Conservation (phyloP, 495 filamentous ascomycete species). For the Darksidea phi region DNA sequence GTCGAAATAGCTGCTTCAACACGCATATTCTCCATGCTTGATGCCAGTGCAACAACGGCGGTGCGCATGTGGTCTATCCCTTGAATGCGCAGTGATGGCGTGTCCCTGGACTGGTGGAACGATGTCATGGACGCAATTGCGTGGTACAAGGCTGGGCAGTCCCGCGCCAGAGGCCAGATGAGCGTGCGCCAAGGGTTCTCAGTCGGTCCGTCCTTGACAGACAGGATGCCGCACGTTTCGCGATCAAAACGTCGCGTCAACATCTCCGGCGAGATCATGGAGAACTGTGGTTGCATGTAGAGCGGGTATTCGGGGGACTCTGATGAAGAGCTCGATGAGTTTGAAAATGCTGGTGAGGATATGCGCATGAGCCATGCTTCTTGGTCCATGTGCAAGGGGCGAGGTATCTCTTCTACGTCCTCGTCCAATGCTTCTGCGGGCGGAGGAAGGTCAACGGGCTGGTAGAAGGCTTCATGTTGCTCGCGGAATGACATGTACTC, state of each 20-base stretch:
- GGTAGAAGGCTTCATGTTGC: conserved; percentile 34
- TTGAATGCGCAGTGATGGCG: conserved; percentile 56
- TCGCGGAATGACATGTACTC: conserved; percentile 40
- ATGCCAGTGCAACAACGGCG: conserved; percentile 58
- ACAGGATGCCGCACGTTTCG: conserved; percentile 72
- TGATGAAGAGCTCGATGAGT: conserved; percentile 34
- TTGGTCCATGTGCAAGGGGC: conserved; percentile 43
- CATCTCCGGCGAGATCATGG: conserved; percentile 60
- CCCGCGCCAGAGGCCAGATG: conserved; percentile 66
- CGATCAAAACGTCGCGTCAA: conserved; percentile 64
- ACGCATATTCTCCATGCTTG: conserved; percentile 59
- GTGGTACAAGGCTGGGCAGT: conserved; percentile 67
- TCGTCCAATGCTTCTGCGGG: conserved; percentile 43
- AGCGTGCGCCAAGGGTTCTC: conserved; percentile 76
- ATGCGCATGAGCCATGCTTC: conserved; percentile 44
- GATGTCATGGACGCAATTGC: conserved; percentile 71
- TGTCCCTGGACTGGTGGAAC: conserved; percentile 66
- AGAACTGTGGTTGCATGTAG: conserved; percentile 43
- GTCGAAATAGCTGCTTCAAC: conserved; percentile 68
- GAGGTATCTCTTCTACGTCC: conserved; percentile 63
- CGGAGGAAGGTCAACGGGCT: conserved; percentile 23
- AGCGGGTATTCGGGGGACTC: conserved; percentile 38
- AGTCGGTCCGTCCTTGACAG: conserved; percentile 64
- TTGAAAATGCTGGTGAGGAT: conserved; percentile 30
- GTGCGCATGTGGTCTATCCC: conserved; percentile 70